phyloP scores from a whole-genome alignment of 2,329 filamentous ascomycete species.

The Monosporascus sp. region DNA sequence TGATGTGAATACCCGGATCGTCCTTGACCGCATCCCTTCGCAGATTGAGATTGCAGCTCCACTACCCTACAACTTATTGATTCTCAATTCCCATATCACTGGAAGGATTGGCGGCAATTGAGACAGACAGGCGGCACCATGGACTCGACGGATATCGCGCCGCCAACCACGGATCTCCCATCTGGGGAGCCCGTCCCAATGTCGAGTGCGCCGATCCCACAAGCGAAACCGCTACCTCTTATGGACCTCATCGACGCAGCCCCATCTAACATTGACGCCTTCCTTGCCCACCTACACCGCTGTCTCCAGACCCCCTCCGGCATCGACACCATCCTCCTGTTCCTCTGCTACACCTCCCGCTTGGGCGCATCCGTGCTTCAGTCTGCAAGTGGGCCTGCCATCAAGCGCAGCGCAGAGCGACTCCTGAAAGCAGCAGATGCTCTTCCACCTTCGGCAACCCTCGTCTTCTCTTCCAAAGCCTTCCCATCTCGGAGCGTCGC shows the following conservation, averaged over 20 bases:
- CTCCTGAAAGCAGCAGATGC: conserved; percentile 48
- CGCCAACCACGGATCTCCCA: conserved; percentile 28
- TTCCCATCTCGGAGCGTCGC: conserved; percentile 34
- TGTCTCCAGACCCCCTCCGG: conserved; percentile 63
- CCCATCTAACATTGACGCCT: conserved; percentile 42
- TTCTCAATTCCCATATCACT: no score
- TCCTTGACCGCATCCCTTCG: no score
- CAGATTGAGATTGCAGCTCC: no score
- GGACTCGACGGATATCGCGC: conserved; percentile 17
- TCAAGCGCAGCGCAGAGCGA: conserved; percentile 45
- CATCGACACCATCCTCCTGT: conserved; percentile 64
- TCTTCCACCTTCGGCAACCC: conserved; percentile 44
- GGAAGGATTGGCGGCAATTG: no score
- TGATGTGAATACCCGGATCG: background rate
- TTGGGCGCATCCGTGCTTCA: conserved; percentile 47
- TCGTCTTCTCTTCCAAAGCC: conserved; percentile 34
- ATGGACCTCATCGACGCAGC: conserved; percentile 26
- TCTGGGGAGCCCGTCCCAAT: conserved; percentile 31
- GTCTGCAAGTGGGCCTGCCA: conserved; percentile 49
- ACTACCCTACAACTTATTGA: no score
- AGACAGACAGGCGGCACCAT: conserved; percentile 8
- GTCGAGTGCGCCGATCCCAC: conserved; percentile 14
- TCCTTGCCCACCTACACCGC: conserved; percentile 52
- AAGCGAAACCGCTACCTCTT: conserved; percentile 19
- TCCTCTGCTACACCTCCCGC: conserved; percentile 62